phyloP scores from a whole-genome alignment of 768 basidiomycete genomes.

The Trametes gibbosa region DNA sequence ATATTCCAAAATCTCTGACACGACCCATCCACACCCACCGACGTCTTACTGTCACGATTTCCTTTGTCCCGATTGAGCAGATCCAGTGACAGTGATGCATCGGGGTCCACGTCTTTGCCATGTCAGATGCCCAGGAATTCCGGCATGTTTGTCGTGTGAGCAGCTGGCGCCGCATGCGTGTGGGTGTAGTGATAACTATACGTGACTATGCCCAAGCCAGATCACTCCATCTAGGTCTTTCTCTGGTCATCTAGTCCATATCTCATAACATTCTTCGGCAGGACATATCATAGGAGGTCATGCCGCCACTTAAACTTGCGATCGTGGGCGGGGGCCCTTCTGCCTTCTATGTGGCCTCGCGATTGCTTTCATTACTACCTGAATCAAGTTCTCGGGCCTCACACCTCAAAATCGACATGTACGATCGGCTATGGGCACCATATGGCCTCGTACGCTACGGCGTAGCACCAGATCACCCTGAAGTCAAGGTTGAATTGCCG shows the following conservation, averaged over 20 bases:
- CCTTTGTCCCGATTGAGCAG: too few species aligned
- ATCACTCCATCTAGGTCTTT: too few species aligned
- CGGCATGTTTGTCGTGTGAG: too few species aligned
- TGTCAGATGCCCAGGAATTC: too few species aligned
- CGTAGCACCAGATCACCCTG: slow-evolving; percentile 97
- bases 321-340: slow-evolving; percentile 94
- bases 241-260: not conserved
- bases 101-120: too few species aligned
- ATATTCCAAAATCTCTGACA: too few species aligned
- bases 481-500: slow-evolving; percentile 73
- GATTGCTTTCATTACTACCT: slow-evolving; percentile 68
- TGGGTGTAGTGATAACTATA: too few species aligned
- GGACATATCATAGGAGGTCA: not conserved
- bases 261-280: not conserved
- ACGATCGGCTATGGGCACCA: slow-evolving; percentile 90
- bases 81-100: too few species aligned
- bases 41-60: too few species aligned
- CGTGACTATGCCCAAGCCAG: too few species aligned
- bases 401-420: slow-evolving; percentile 72
- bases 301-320: slow-evolving; percentile 65
- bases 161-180: too few species aligned
- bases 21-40: too few species aligned
- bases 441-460: slow-evolving; percentile 95
- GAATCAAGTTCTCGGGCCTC: slow-evolving; percentile 34
- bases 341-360: slow-evolving; percentile 91